Evolutionary conservation across 768 basidiomycete genomes (phyloP).

Genomic region (Tylopilus felleus): DNA sequence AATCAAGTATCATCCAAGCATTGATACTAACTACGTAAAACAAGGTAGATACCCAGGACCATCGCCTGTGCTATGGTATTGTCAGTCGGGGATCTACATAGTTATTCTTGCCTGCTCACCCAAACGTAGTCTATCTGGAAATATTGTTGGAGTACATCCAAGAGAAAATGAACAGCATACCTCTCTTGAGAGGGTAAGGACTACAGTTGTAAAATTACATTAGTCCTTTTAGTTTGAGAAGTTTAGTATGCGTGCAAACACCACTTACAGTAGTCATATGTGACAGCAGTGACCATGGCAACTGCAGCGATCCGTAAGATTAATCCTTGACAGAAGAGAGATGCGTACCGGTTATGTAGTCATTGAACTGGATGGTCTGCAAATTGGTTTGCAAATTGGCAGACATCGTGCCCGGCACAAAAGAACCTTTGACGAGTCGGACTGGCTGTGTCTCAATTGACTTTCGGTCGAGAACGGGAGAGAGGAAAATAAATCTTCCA

Average conservation of each 20-base stretch:
- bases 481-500: too few species aligned
- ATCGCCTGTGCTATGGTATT: background rate
- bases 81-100: background rate
- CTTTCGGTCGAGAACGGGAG: background rate
- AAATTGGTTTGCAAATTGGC: background rate
- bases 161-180: background rate
- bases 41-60: conserved; percentile 13
- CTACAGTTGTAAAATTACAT: background rate
- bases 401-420: background rate
- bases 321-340: background rate
- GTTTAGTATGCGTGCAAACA: background rate
- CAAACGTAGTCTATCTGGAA: too few species aligned
- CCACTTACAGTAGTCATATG: conserved; percentile 16
- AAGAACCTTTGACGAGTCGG: too few species aligned
- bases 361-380: background rate
- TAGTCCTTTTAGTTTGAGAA: background rate
- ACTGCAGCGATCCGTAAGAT: background rate
- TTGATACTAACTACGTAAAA: conserved; percentile 14
- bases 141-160: background rate
- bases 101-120: too few species aligned
- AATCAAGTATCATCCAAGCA: background rate
- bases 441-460: too few species aligned
- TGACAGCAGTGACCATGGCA: background rate
- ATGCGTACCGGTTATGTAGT: background rate
- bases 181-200: conserved; percentile 14